Base-by-base conservation (phyloP, 345 rosid species). In the Laguncularia racemosa region DNA sequence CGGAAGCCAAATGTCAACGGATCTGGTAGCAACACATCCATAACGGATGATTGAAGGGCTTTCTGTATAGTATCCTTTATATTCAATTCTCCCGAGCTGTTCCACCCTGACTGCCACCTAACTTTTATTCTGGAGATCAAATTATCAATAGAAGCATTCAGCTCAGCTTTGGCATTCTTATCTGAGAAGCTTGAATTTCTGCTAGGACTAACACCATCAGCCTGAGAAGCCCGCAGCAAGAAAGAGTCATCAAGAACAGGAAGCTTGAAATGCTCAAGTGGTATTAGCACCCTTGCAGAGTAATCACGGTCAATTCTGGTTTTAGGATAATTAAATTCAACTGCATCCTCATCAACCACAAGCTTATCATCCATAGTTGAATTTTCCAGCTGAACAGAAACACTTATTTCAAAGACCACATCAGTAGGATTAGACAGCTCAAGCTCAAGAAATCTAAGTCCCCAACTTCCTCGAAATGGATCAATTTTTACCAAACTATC, bases 401-500 rank as follows among this genome's bases (percentile, higher is more conserved):
- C 95, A 16, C 85, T 75, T 47, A 84, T 81, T 68, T 95, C 97
- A 71, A 95, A 90, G 60, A 86, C 96, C 38, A 90, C 88, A 50
- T 88, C 96, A 44, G 99, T 90, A 51, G 99, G 97, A 69, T 90
- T 95, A 51, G 84, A 84, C 74, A 95, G 58, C 80, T 95, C 99
- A 26, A 95, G 83, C 70, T 95, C 99, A 21, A 95, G 88, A 72
- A 95, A 88, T 44, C 92, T 91, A 13, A 95, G 70, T 38, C 99
- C 97, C 99, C 99, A 90, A 69, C 99, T 95, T 69, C 99, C 99
- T 74, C 97, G 77, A 53, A 79, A 86, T 49, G 95, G 97, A 75
- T 95, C 87, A 23, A 90, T 90, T 69, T 90, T 95, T 62, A 88
- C 85, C 64, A 90, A 72, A 60, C 85, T 83, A 46, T 95, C 95